These are phyloP conservation scores for Diddensiella santjacobensis DNA, from an alignment of 805 yeast genomes.

Conservation along the genomic window DNA sequence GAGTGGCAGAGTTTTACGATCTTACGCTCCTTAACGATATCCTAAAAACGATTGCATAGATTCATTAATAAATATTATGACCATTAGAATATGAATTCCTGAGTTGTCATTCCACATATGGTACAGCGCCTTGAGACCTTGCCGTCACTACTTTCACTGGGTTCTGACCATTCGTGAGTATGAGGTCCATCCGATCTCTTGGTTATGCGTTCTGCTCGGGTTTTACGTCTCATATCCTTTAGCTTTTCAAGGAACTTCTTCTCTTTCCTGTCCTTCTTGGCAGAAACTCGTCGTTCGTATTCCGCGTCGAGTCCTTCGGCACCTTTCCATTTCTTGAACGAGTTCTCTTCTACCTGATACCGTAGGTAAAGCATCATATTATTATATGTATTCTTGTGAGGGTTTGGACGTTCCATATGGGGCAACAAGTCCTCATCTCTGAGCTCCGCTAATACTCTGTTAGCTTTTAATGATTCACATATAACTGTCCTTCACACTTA, in stretches of 20 bases:
- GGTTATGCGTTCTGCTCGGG: slow-evolving; percentile 87
- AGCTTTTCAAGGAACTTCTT: slow-evolving; percentile 73
- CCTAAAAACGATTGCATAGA: slow-evolving; percentile 5
- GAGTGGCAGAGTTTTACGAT: slow-evolving; percentile 58
- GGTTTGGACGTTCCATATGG: slow-evolving; percentile 86
- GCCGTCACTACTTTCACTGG: slow-evolving; percentile 17
- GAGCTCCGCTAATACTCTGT: slow-evolving; percentile 54
- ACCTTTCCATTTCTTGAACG: slow-evolving; percentile 93
- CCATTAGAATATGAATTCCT: slow-evolving; percentile 53
- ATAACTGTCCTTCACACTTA: slow-evolving; percentile 10
- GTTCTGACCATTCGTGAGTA: slow-evolving; percentile 40
- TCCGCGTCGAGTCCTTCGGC: slow-evolving; percentile 86
- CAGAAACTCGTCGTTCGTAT: slow-evolving; percentile 78
- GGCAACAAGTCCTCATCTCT: slow-evolving; percentile 64
- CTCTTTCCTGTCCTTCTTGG: slow-evolving; percentile 69
- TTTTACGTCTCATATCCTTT: slow-evolving; percentile 81
- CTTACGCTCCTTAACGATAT: slow-evolving; percentile 50
- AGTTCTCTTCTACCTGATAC: slow-evolving; percentile 89
- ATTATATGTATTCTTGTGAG: slow-evolving; percentile 83
- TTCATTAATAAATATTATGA: slow-evolving; percentile 8
- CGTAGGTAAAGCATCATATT: slow-evolving; percentile 90
- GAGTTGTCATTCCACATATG: slow-evolving; percentile 80
- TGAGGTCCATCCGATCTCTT: slow-evolving; percentile 51
- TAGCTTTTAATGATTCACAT: too few relatives aligned
- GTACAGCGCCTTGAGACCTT: slow-evolving; percentile 56